Base-by-base conservation (phyloP, 108 stramenopile species). In the Skeletonema grethae region DNA sequence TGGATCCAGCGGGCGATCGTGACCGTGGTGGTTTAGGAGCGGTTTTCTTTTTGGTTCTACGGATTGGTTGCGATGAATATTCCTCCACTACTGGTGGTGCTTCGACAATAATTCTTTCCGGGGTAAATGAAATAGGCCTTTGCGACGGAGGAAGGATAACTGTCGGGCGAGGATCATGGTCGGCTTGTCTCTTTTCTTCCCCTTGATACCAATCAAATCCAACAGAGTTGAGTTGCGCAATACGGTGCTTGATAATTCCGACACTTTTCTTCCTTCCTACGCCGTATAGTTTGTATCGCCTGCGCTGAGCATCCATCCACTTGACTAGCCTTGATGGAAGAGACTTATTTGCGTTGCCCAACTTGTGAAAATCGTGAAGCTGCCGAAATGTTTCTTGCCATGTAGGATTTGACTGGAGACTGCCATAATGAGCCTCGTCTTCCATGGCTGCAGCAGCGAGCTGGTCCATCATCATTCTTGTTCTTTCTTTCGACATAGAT, bases 251-350 rank as follows among this genome's bases (percentile, higher is more conserved):
- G 8, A 58, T 28, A 2, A 58, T 58, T 3, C 57, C 57, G 29
- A 31, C 32, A 4, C 20, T 13, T 31, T 58, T 58, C 29, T 28
- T 31, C 29, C 28, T 13, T 12, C 57, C 57, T 4, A 58, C 29
- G n/a, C 57, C 57, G 3, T 58, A 58, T 20, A 31, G 12, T 5
- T 58, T 58, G 57, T 58, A 58, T 15, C 57, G 28, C 15, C 57
- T 58, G 12, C 57, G 57, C 22, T 58, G 57, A 58, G 57, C 28
- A 31, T 58, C 32, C 57, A 58, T 58, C 57, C 57, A 58, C 13
- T 32, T 28, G 57, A n/a, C 2, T 3, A 58, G 28, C 4, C 57
- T 28, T 15, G 57, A 20, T 15, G 57, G 57, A 58, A 58, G 32
- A 43, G 41, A 43, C n/a, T 58, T 28, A 28, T 28, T 28, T 0